Evolutionary conservation across 345 rosid species (phyloP).

Genomic region (Eucalyptus melliodora): DNA sequence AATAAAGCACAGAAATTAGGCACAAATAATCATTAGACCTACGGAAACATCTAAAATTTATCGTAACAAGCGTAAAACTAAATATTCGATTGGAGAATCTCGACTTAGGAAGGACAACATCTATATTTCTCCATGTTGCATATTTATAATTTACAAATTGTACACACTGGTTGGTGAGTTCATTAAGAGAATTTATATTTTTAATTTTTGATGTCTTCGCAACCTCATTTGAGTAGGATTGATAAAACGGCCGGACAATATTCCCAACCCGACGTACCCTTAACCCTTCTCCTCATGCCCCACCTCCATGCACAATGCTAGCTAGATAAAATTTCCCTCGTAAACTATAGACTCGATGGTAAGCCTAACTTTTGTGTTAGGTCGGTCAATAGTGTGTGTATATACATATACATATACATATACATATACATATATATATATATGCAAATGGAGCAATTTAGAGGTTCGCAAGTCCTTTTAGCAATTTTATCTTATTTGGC

Average conservation of each 20-base stretch:
- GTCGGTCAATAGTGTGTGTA: fast-evolving
- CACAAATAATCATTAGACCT: not conserved
- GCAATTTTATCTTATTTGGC: not conserved
- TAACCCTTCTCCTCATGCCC: not conserved
- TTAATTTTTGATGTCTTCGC: not conserved
- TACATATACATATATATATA: too few relatives aligned
- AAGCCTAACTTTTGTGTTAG: not conserved
- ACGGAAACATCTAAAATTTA: not conserved
- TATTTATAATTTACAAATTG: not conserved
- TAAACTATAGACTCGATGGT: not conserved
- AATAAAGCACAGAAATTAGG: not conserved
- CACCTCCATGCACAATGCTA: not conserved
- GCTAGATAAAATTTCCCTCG: not conserved
- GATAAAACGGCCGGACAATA: not conserved
- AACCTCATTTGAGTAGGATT: not conserved
- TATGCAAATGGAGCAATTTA: not conserved
- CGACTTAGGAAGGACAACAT: not conserved
- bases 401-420: too few relatives aligned
- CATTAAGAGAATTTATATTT: not conserved
- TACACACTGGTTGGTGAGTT: fast-evolving
- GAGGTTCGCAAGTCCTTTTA: not conserved
- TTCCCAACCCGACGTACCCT: not conserved
- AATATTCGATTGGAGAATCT: not conserved
- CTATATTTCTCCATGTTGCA: not conserved
- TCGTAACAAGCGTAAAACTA: not conserved